Evolutionary conservation across 2,329 filamentous ascomycete species (phyloP), one percentile per base, ranked within the genome.

Genomic region (Stylonectria norvegica): DNA sequence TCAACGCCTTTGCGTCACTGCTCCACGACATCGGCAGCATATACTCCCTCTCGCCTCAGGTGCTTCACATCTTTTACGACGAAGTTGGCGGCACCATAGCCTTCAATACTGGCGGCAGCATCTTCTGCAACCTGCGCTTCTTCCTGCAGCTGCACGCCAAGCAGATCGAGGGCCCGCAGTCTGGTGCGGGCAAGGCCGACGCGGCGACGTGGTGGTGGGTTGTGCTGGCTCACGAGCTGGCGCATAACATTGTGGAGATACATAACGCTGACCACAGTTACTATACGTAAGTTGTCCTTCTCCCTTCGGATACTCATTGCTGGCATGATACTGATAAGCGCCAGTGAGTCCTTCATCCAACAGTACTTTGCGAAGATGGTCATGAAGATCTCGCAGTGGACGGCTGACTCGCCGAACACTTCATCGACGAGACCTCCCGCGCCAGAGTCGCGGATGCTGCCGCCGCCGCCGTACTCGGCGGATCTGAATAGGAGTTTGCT

Each of bases 121-220:
- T 98, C 20, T 98, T 97, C 69, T 96, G 89, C 72, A 98, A 98
- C 59, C 76, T 95, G 49, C 76, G 87, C 14, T 95, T 88, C 70
- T 97, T 90, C 62, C 67, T 85, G 45, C 82, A 91, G 57, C 66
- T 96, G 20, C 91, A 97, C 58, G 71, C 79, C 31, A 57, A 67
- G 11, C 64, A 71, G 47, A 62, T 80, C 34, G 55, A 49, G 34
- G 66, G 42, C 34, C 61, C 16, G 30, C 51, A 36, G 16, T 58
- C 34, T 17, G 61, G 62, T 2, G 67, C 73, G 38, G 77, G 70
- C 12, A 80, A 71, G 59, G 72, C 79, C 4, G 85, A 93, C 45
- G 87, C 87, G 3, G 71, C 81, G 42, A 78, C 85, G 1, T 95
- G 90, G 72, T 97, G 91, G 91, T 96, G 86, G 79, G 86, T 95